Evolutionary conservation across 805 yeast species (phyloP), one percentile per base, ranked within the genome.

Genomic region (Lipomyces chichibuensis): DNA sequence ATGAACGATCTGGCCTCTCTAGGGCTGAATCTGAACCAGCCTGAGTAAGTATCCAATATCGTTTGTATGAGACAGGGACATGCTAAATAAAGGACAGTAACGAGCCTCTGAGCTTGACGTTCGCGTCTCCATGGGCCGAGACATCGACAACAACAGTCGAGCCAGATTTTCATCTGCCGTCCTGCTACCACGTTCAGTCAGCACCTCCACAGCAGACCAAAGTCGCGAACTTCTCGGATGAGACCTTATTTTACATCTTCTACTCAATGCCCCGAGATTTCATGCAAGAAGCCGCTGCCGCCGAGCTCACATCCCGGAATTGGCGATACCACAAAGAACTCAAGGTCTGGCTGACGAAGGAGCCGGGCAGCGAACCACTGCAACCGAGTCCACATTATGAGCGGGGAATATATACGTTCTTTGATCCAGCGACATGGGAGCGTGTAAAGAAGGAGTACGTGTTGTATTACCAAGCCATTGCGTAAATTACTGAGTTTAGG

Each of bases 251-350:
- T 76, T 95, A 90, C 78, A 89, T 95, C 20, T 95, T 95, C 77
- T 95, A 95, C 78, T 90, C 96, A 71, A 92, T 88, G 81, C 97
- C 99, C 4, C 87, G 92, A 63, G 98, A 95, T 76, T 87, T 92
- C 3, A 82, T 94, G 76, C 99, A 95, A 78, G 99, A 95, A 77
- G 85, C 92, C 65, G 96, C 96, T 3, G 96, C 98, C 5, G 83
- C 94, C 66, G 98, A 94, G 77, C 84, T 95, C 46, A 91, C 92
- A 74, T 87, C 87, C 69, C 84, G 99, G 74, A 95, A 94, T 79
- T 95, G 99, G 99, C 85, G 98, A 72, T 95, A 91, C 75, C 99
- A 95, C 79, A 94, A 92, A 79, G 97, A 92, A 69, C 84, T 95
- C 65, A 96, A 93, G 80, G 92, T 95, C 61, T 95, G 99, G 99